Conservation (phyloP, 2,329 filamentous ascomycete genomes). For the Dactylellina sp. region DNA sequence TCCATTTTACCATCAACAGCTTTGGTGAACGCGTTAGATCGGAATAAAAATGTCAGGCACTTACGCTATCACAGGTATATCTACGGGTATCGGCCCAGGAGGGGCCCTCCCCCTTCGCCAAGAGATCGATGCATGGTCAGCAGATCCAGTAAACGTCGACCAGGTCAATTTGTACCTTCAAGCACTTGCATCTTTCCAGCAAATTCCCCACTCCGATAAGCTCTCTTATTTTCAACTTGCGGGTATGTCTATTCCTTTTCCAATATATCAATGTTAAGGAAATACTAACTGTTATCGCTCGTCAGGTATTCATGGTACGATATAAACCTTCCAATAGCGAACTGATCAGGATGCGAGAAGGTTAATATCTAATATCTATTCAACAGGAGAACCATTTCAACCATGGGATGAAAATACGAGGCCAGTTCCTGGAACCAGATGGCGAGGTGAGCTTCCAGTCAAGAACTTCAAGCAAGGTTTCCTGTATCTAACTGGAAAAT, state of each 20-base stretch:
- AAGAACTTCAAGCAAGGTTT: background rate
- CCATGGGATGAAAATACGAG: constrained; percentile 69
- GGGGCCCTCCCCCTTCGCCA: constrained; percentile 42
- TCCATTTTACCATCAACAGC: background rate
- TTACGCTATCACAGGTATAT: constrained; percentile 47
- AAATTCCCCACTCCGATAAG: constrained; percentile 72
- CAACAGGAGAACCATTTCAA: constrained; percentile 77
- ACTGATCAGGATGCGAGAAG: background rate
- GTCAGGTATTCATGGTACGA: constrained; percentile 46
- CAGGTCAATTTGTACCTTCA: constrained; percentile 76
- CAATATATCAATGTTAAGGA: no score
- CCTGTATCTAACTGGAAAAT: constrained; percentile 60
- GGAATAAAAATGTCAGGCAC: constrained; percentile 34
- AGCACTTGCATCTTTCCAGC: constrained; percentile 78
- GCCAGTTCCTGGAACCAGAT: constrained; percentile 24
- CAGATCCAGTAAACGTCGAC: constrained; percentile 48
- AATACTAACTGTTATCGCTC: background rate
- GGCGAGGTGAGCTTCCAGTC: constrained; percentile 26
- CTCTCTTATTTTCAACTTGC: constrained; percentile 83
- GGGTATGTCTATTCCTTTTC: constrained; percentile 69
- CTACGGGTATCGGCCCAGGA: constrained; percentile 12
- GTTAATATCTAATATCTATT: background rate
- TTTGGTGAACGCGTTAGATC: background rate
- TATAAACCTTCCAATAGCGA: background rate
- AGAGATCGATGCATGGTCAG: constrained; percentile 51